Base-by-base conservation (phyloP, 345 rosid species). In the Camelina laxa region DNA sequence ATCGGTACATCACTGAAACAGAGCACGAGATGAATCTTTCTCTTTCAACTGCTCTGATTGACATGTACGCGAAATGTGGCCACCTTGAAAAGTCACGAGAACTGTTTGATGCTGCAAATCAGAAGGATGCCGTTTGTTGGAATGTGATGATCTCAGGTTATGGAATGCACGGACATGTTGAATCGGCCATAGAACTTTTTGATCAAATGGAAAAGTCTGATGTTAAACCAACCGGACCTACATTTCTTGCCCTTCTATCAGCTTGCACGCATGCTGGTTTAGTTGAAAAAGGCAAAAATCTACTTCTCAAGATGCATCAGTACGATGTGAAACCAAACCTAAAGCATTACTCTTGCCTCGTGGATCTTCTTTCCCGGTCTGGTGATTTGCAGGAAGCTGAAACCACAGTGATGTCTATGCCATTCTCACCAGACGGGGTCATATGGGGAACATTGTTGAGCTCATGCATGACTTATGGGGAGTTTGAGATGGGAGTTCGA, bases 11-110 rank as follows among this genome's bases (percentile, higher is more conserved):
- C 33, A 75, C 75, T 70, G 84, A 84, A 70, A 80, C 51, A 69
- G 78, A 80, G 33, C 81, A 79, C 49, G 81, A 85, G 63, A 69
- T 84, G 36, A 86, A 73, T 73, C 75, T 83, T 51, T 79, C 92
- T 65, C 88, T 90, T 50, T 71, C 81, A 60, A 82, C 91, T 59
- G 82, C 96, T 31, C 73, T 88, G 66, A 80, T 87, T 44, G 87
- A 88, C 80, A 88, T 88, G 96, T 85, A 86, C 33, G 89, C 89
- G 22, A 90, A 90, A 77, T 85, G 89, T n/a, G 91, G 96, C 38
- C 80, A 84, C 13, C 85, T 85, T 24, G 82, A 82, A 42, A 83
- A 83, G 75, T 82, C 88, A 2, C 67, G 88, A 74, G 79, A 84
- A 19, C 44, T 90, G 64, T 87, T 90, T 27, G 47, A 81, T 68